Evolutionary conservation across 768 basidiomycete genomes (phyloP).

Genomic region (Heimioporus sp.): DNA sequence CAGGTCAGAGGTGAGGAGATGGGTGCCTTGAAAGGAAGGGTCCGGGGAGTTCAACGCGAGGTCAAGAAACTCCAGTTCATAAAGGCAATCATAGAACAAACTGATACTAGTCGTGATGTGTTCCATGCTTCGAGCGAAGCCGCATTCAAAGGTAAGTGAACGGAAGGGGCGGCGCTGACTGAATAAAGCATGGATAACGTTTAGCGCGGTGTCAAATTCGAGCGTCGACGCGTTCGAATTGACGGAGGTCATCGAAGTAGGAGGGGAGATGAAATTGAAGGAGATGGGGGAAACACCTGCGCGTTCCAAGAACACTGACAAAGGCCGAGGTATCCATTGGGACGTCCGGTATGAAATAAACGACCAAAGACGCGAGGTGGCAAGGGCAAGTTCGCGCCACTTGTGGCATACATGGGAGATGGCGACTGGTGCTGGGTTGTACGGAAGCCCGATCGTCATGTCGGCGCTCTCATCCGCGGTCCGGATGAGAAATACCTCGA

Average conservation of each 20-base stretch:
- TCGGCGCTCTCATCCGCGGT: slow-evolving; percentile 26
- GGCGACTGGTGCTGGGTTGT: slow-evolving; percentile 35
- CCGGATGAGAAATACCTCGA: slow-evolving; percentile 40
- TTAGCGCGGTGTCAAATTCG: slow-evolving; percentile 17
- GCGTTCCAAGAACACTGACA: slow-evolving; percentile 35
- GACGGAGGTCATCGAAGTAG: slow-evolving; percentile 5
- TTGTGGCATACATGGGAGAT: slow-evolving; percentile 49
- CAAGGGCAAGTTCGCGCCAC: slow-evolving; percentile 48
- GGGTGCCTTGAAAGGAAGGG: slow-evolving; percentile 27
- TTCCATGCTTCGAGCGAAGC: slow-evolving; percentile 28
- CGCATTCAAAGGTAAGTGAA: slow-evolving; percentile 35
- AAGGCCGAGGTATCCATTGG: slow-evolving; percentile 20
- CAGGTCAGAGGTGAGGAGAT: slow-evolving; percentile 21
- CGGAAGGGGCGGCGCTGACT: slow-evolving; percentile 28
- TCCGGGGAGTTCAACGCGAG: slow-evolving; percentile 25
- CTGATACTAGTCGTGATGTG: slow-evolving; percentile 23
- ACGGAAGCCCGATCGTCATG: slow-evolving; percentile 20
- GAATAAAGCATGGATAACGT: slow-evolving; percentile 24
- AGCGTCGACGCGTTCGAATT: slow-evolving; percentile 14
- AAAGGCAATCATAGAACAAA: slow-evolving; percentile 12
- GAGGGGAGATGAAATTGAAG: slow-evolving; percentile 32
- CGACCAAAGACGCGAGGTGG: slow-evolving; percentile 46
- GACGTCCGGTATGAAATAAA: slow-evolving; percentile 30
- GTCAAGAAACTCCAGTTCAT: slow-evolving; percentile 28
- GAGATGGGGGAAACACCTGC: slow-evolving; percentile 35